Base-by-base conservation (phyloP, 2,329 filamentous ascomycete species). In the Paecilomyces dactylethromorphus region DNA sequence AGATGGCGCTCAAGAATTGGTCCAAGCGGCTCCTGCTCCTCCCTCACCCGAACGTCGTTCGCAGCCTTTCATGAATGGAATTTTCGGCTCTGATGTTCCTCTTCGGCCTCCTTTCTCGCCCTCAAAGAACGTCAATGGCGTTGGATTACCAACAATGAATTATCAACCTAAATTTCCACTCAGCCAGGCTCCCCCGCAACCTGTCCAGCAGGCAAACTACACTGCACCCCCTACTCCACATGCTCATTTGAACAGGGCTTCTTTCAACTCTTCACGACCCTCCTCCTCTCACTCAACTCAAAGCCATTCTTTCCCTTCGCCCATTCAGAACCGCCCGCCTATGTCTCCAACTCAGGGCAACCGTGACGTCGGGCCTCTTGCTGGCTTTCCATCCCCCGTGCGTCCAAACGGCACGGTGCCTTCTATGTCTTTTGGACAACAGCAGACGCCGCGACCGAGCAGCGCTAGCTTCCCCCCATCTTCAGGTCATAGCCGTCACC, bases 341-440 rank as follows among this genome's bases (percentile, higher is more conserved):
- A 78, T 80, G 72, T 80, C 79, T 21, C 78, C 78, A 22, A 77
- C 81, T 58, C 67, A 82, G 71, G 72, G 81, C 58, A 72, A 83
- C 68, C 68, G 78, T 70, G 73, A 82, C 66, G 68, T 79, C 53
- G 76, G 77, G 3, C 76, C 74, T 55, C 68, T 79, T 52, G 77
- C 76, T 21, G 77, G 77, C 8, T 74, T 79, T 50, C 75, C 74
- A n/a, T 65, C 69, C 15, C 62, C 67, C 24, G 63, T 59, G 13
- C 58, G 67, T 8, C 62, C 67, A n/a, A 71, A 74, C 54, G 69
- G 65, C 13, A 58, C 68, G 3, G 57, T 64, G 7, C 66, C 72
- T 10, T 69, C 67, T 62, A 71, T 72, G 13, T 72, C 75, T 45
- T 72, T 66, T 54, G 67, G 70, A 53, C 70, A 63, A 54, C 66